Evolutionary conservation across 768 basidiomycete species (phyloP).

Genomic region (Mycena crocata): DNA sequence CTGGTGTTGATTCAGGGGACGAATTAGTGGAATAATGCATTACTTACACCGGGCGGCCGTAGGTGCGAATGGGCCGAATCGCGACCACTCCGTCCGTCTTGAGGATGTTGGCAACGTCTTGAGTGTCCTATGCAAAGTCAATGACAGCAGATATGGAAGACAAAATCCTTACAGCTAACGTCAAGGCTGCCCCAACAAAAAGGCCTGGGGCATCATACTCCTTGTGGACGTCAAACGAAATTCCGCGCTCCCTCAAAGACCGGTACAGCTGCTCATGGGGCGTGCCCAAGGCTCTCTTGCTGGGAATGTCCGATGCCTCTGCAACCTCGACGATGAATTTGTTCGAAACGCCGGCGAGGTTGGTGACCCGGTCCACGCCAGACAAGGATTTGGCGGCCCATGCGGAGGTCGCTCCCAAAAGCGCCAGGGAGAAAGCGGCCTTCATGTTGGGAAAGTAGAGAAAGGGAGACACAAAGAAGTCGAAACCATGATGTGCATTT

Average conservation of each 20-base stretch:
- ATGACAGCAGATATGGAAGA: not conserved
- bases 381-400: conserved; percentile 49
- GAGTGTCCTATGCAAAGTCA: conserved; percentile 36
- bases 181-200: conserved; percentile 70
- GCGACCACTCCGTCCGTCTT: conserved; percentile 64
- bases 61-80: conserved; percentile 64
- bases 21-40: conserved; percentile 3
- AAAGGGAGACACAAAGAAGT: not conserved
- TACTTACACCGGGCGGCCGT: conserved; percentile 56
- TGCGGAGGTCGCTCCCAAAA: conserved; percentile 42
- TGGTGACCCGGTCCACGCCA: conserved; percentile 50
- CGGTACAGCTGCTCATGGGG: conserved; percentile 64
- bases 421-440: conserved; percentile 41
- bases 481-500: not conserved
- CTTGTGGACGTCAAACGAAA: conserved; percentile 59
- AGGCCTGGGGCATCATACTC: conserved; percentile 65
- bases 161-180: conserved; percentile 52
- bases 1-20: conserved; percentile 40
- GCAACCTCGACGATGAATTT: conserved; percentile 72
- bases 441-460: conserved; percentile 45
- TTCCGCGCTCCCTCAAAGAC: conserved; percentile 54
- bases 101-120: conserved; percentile 58
- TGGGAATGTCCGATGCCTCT: conserved; percentile 47
- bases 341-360: conserved; percentile 55
- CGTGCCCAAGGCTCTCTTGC: conserved; percentile 49